phyloP scores from a whole-genome alignment of 1,284 basidiomycete species.

The Pseudozyma pruni region DNA sequence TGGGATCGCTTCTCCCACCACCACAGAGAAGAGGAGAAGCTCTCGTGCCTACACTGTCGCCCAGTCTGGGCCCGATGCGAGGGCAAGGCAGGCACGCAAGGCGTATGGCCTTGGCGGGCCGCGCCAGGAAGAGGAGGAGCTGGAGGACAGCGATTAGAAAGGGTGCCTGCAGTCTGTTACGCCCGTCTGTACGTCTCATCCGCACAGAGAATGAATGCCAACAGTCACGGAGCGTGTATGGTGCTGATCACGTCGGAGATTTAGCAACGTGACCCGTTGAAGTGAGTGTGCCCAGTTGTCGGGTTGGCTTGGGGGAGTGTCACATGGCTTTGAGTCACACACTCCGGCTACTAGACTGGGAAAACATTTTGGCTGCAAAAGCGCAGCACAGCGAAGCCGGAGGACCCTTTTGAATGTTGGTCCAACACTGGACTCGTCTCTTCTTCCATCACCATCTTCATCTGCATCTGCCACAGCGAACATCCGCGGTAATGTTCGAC shows the following conservation, averaged over 20 bases:
- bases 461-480: background rate
- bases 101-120: constrained; percentile 46
- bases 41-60: constrained; percentile 2
- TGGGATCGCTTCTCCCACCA: constrained; percentile 10
- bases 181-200: too few relatives aligned
- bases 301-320: background rate
- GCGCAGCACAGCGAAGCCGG: background rate
- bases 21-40: constrained; percentile 25
- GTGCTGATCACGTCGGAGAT: too few relatives aligned
- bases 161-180: too few relatives aligned
- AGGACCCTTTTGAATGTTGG: constrained; percentile 14
- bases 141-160: constrained; percentile 44
- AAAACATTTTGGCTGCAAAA: constrained; percentile 1
- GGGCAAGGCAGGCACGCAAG: constrained; percentile 23
- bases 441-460: constrained; percentile 3
- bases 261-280: too few relatives aligned
- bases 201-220: too few relatives aligned
- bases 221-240: too few relatives aligned
- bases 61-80: background rate
- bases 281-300: background rate
- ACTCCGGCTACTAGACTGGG: constrained; percentile 28
- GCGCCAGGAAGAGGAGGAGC: constrained; percentile 44
- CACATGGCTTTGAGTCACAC: constrained; percentile 8
- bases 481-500: background rate
- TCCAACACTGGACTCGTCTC: constrained; percentile 3